Conservation (phyloP, 31 red algal genomes). For the Endocladia muricata region DNA sequence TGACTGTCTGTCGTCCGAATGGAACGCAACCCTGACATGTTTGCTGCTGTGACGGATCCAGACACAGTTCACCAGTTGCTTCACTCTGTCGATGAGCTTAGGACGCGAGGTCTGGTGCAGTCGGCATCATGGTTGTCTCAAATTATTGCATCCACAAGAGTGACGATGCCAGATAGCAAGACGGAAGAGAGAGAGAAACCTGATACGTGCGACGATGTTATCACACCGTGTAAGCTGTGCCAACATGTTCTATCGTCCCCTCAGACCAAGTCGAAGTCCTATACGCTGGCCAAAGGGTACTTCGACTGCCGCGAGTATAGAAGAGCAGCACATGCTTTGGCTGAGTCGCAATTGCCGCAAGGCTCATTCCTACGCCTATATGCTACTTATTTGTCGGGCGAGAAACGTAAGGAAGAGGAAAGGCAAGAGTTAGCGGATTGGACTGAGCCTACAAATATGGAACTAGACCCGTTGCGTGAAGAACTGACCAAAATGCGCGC, state of each 20-base stretch:
- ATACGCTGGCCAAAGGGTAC: conserved; percentile 29
- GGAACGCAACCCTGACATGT: not conserved
- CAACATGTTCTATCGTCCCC: not conserved
- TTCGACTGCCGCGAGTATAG: conserved; percentile 67
- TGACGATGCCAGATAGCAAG: too few species aligned
- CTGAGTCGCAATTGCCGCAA: conserved; percentile 13
- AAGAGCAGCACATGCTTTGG: conserved; percentile 21
- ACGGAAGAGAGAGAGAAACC: too few species aligned
- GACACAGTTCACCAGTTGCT: not conserved
- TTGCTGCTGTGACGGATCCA: not conserved
- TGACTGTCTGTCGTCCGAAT: too few species aligned
- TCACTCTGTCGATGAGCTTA: conserved; percentile 32
- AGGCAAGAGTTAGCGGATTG: conserved; percentile 43
- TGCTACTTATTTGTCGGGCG: conserved; percentile 71
- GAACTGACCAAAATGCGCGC: conserved; percentile 3
- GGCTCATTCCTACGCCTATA: conserved; percentile 57
- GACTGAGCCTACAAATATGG: conserved; percentile 26
- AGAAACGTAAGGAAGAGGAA: conserved; percentile 81
- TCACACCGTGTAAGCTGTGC: not conserved
- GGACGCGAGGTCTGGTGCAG: conserved; percentile 43
- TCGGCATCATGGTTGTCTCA: conserved; percentile 49
- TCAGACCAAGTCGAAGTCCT: not conserved
- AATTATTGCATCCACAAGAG: too few species aligned
- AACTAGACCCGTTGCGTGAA: conserved; percentile 25
- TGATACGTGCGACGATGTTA: too few species aligned